Percentiles rank a stretch among this genome's conserved stretches.
Conservation (phyloP, 108 stramenopile species). For the Nannochloropsis salina region DNA sequence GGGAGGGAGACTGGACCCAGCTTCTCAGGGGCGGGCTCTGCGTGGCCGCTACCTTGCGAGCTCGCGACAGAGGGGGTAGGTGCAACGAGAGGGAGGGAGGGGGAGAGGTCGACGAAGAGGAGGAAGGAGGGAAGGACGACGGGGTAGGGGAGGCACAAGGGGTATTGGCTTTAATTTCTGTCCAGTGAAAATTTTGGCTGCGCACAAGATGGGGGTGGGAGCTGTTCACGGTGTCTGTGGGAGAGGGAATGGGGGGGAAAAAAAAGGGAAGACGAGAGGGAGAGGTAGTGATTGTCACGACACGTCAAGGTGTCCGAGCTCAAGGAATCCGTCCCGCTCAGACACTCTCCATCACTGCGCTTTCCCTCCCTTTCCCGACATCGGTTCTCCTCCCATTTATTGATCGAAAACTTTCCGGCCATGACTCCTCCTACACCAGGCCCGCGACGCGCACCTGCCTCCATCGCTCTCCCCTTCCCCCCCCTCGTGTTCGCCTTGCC, state of each 20-base stretch:
- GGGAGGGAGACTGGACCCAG: not conserved
- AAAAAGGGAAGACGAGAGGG: not conserved
- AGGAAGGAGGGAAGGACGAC: not conserved
- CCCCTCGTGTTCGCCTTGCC: no score
- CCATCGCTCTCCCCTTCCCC: not conserved
- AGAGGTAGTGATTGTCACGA: not conserved
- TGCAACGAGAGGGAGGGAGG: not conserved
- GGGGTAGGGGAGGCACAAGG: not conserved
- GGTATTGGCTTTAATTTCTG: not conserved
- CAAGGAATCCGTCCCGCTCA: not conserved
- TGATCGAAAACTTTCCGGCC: no score
- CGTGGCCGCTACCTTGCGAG: not conserved
- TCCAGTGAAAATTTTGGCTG: not conserved
- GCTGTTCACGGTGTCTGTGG: not conserved
- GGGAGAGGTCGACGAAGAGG: not conserved
- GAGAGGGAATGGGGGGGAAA: not conserved
- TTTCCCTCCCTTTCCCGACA: no score
- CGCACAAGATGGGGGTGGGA: not conserved
- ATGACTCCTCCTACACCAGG: no score
- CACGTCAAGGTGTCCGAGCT: not conserved
- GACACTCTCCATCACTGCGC: no score
- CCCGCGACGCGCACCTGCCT: no score
- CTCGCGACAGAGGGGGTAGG: not conserved
- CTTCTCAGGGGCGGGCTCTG: not conserved
- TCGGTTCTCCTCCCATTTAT: no score